These are phyloP conservation scores for Schizothecium vesticola DNA, from an alignment of 495 filamentous ascomycete genomes.

Conservation along the genomic window DNA sequence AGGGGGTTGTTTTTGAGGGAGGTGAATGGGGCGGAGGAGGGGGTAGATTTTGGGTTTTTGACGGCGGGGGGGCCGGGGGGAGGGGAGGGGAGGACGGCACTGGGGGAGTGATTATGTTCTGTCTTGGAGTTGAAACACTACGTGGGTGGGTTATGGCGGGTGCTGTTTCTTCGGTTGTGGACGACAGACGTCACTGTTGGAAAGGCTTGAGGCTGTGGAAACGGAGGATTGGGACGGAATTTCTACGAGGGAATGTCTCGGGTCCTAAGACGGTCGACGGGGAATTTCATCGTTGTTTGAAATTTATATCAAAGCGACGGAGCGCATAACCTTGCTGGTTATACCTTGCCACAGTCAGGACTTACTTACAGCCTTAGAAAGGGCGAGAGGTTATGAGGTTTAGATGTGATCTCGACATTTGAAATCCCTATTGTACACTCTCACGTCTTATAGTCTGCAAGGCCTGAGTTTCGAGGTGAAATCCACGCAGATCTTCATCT, in stretches of 20 bases:
- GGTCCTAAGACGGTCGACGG: not conserved
- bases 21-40: slow-evolving; percentile 60
- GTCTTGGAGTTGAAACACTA: not conserved
- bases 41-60: slow-evolving; percentile 62
- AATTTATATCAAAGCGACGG: not conserved
- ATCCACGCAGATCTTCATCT: too few species aligned
- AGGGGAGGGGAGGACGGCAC: not conserved
- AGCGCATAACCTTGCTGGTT: too few species aligned
- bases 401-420: too few species aligned
- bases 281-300: not conserved
- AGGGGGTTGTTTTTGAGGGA: slow-evolving; percentile 58
- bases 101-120: not conserved
- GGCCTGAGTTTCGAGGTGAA: too few species aligned
- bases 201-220: not conserved
- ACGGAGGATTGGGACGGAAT: not conserved
- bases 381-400: too few species aligned
- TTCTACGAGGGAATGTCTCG: not conserved
- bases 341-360: too few species aligned
- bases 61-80: slow-evolving; percentile 37
- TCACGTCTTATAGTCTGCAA: too few species aligned
- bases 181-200: not conserved
- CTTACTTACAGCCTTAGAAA: too few species aligned
- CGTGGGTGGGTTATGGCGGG: not conserved
- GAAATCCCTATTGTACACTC: too few species aligned
- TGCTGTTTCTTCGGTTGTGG: not conserved